A percentile compares a stretch with the other conserved stretches of the same genome.
Conservation (phyloP, 257 asterid species). For the Solanum commersonii region DNA sequence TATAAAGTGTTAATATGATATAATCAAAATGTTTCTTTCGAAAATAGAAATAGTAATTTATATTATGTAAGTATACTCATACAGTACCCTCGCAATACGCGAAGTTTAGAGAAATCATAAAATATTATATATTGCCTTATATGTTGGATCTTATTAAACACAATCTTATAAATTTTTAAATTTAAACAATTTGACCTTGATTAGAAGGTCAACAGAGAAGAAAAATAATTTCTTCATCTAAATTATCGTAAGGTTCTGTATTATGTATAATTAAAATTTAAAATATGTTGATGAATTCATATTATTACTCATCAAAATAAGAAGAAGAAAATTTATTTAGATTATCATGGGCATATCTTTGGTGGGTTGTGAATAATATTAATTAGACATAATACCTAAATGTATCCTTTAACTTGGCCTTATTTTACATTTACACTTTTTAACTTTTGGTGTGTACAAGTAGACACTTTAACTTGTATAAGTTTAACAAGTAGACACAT, state of each 20-base stretch:
- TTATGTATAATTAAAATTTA: not conserved
- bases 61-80: too few relatives aligned
- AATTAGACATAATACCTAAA: too few relatives aligned
- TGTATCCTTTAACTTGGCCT: rapidly evolving
- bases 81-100: not conserved
- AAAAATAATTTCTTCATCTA: not conserved
- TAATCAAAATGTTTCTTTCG: not conserved
- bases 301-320: too few relatives aligned
- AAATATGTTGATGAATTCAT: not conserved
- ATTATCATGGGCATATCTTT: too few relatives aligned
- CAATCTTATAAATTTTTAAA: too few relatives aligned
- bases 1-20: too few relatives aligned
- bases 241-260: too few relatives aligned
- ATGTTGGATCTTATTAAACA: not conserved
- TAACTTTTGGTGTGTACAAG: rapidly evolving
- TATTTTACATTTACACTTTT: rapidly evolving
- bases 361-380: too few relatives aligned
- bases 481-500: not conserved
- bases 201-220: too few relatives aligned
- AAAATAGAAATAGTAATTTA: not conserved
- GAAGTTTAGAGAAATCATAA: not conserved
- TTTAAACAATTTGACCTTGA: not conserved
- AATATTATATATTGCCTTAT: not conserved
- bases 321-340: too few relatives aligned
- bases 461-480: too few relatives aligned